A percentile compares a stretch with the other conserved stretches of the same genome.
Evolutionary conservation across 495 filamentous ascomycete species (phyloP).

Genomic region (Annulohypoxylon moriforme): DNA sequence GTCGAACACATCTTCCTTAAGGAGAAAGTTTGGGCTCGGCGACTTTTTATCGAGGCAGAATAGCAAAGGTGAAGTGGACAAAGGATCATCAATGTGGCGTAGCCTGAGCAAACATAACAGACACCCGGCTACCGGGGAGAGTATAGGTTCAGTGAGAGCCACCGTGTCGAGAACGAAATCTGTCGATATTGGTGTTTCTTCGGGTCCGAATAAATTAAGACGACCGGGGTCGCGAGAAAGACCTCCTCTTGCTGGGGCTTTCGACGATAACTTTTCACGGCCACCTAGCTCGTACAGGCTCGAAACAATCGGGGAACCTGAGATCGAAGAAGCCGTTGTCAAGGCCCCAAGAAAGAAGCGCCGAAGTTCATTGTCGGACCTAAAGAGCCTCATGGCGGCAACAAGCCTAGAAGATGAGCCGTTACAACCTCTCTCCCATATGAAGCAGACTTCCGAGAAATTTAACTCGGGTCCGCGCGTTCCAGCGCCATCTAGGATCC

Average conservation of each 20-base stretch:
- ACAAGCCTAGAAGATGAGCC: conserved; percentile 58
- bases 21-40: conserved; percentile 84
- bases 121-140: conserved; percentile 64
- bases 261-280: conserved; percentile 61
- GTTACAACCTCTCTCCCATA: conserved; percentile 57
- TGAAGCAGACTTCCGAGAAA: conserved; percentile 70
- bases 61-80: conserved; percentile 76
- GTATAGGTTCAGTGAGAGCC: conserved; percentile 68
- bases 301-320: conserved; percentile 64
- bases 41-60: conserved; percentile 75
- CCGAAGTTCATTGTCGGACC: conserved; percentile 90
- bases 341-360: conserved; percentile 77
- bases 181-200: conserved; percentile 73
- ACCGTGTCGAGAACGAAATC: conserved; percentile 82
- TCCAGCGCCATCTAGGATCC: conserved; percentile 57
- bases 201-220: conserved; percentile 59
- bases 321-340: conserved; percentile 51
- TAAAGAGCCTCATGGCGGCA: conserved; percentile 70
- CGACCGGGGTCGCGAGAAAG: conserved; percentile 76
- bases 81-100: conserved; percentile 81
- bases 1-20: conserved; percentile 81
- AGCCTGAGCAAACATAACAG: conserved; percentile 86
- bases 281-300: conserved; percentile 60
- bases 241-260: conserved; percentile 70
- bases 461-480: conserved; percentile 57